Conservation (phyloP, 83 land plant species). For the Isoetes engelmannii region DNA sequence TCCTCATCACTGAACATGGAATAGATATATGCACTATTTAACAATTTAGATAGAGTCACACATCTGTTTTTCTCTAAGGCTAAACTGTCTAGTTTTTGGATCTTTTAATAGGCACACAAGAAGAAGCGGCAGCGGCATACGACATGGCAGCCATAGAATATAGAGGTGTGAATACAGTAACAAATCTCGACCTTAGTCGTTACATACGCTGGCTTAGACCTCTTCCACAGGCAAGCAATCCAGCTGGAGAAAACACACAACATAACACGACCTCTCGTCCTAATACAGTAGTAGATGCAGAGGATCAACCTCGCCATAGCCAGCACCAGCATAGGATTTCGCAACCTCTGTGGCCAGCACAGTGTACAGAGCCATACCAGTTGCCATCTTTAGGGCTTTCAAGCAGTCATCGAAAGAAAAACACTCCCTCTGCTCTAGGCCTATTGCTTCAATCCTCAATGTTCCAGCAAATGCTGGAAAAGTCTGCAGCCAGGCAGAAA, state of each 20-base stretch:
- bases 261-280: constrained; percentile 22
- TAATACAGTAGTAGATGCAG: constrained; percentile 36
- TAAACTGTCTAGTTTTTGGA: neutral
- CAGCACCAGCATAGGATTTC: neutral
- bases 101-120: constrained; percentile 31
- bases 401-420: neutral
- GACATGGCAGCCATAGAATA: constrained; percentile 43
- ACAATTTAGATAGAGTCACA: no score
- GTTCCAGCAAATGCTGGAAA: constrained; percentile 48
- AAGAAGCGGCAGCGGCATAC: constrained; percentile 38
- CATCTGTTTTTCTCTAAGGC: neutral
- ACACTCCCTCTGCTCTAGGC: constrained; percentile 42
- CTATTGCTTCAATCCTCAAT: constrained; percentile 44
- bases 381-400: constrained; percentile 49
- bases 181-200: constrained; percentile 46
- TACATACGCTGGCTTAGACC: constrained; percentile 49
- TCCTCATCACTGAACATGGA: no score
- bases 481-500: constrained; percentile 21
- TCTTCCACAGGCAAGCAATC: neutral
- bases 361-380: constrained; percentile 62
- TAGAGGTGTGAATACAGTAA: constrained; percentile 34
- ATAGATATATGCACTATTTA: no score
- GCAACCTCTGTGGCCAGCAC: constrained; percentile 11
- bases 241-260: constrained; percentile 47
- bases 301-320: constrained; percentile 13